phyloP scores from a whole-genome alignment of 352 stramenopile species.

The Peronospora destructor region DNA sequence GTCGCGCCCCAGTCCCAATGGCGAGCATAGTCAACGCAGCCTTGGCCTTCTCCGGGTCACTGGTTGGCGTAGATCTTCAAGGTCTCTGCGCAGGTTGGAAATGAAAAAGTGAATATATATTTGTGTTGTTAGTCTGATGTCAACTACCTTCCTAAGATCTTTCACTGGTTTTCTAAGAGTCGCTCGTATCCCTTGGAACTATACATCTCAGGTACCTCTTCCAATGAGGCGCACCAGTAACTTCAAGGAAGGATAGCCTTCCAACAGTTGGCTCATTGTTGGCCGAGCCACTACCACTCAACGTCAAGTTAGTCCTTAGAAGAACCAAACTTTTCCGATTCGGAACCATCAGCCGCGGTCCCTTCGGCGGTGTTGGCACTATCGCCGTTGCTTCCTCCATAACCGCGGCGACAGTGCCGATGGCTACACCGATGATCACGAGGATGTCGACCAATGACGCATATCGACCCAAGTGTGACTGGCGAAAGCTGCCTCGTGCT shows the following conservation, averaged over 20 bases:
- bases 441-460: conserved; percentile 38
- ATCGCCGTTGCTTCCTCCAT: conserved; percentile 26
- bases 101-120: no score
- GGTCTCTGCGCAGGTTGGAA: no score
- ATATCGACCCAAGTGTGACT: no score
- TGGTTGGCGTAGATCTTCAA: no score
- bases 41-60: conserved; percentile 49
- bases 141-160: no score
- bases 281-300: conserved; percentile 23
- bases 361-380: conserved; percentile 22
- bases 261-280: conserved; percentile 44
- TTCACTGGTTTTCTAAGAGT: no score
- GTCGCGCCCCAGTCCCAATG: conserved; percentile 84
- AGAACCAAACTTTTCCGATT: conserved; percentile 8
- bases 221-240: no score
- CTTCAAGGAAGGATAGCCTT: no score
- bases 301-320: conserved; percentile 24
- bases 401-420: conserved; percentile 64
- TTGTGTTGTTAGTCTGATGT: no score
- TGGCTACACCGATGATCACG: conserved; percentile 52
- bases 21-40: conserved; percentile 73
- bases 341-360: conserved; percentile 13
- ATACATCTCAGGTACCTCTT: no score
- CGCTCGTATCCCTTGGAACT: no score
- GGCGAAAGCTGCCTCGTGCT: no score